These are phyloP conservation scores for Ramaria rubella DNA, from an alignment of 768 basidiomycete genomes.

Conservation along the genomic window DNA sequence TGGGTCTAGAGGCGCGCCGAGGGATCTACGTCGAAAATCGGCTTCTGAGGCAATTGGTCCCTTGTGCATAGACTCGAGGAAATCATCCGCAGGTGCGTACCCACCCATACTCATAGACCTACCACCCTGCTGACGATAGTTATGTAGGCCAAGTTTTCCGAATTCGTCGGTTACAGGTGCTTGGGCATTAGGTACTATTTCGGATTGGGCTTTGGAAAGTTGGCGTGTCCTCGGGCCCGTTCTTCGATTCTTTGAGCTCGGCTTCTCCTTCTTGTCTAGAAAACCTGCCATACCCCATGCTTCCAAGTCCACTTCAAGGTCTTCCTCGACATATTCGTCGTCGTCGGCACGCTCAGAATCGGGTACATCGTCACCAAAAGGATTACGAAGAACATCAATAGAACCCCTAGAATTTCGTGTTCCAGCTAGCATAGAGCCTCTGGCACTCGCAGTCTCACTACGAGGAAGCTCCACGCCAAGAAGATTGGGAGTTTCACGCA, in stretches of 20 bases:
- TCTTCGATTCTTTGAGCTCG: slow-evolving; percentile 15
- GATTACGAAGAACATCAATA: slow-evolving; percentile 61
- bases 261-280: slow-evolving; percentile 52
- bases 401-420: slow-evolving; percentile 51
- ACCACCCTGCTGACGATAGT: slow-evolving; percentile 17
- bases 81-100: slow-evolving; percentile 45
- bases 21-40: slow-evolving; percentile 38
- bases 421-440: slow-evolving; percentile 31
- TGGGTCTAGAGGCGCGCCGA: slow-evolving; percentile 51
- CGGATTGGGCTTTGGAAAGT: slow-evolving; percentile 31
- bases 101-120: slow-evolving; percentile 65
- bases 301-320: slow-evolving; percentile 68
- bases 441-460: slow-evolving; percentile 44
- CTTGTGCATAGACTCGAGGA: slow-evolving; percentile 30
- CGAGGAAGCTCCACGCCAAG: slow-evolving; percentile 58
- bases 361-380: slow-evolving; percentile 58
- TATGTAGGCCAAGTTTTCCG: slow-evolving; percentile 3
- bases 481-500: slow-evolving; percentile 53
- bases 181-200: slow-evolving; percentile 39
- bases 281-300: slow-evolving; percentile 82
- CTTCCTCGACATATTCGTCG: slow-evolving; percentile 43
- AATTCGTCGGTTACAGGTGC: slow-evolving; percentile 12
- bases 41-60: slow-evolving; percentile 17
- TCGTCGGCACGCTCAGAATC: slow-evolving; percentile 44
- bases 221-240: slow-evolving; percentile 31